Evolutionary conservation across 352 stramenopile species (phyloP).

Genomic region (Phytophthora brassicae): DNA sequence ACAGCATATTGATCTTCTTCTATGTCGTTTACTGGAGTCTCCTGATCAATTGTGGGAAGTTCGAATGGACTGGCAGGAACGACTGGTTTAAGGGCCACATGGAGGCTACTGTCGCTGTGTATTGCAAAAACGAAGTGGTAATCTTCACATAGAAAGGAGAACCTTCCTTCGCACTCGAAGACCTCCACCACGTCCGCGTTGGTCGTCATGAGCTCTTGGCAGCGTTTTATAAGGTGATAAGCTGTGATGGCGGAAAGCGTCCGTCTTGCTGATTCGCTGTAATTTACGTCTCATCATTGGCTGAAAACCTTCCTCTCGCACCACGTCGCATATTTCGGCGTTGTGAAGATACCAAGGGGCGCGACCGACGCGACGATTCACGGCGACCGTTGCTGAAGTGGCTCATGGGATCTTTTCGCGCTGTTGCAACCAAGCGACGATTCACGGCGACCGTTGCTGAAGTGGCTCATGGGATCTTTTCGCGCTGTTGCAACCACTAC

Average conservation of each 20-base stretch:
- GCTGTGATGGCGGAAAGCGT: slow-evolving; percentile 9
- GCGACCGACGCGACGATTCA: slow-evolving; percentile 20
- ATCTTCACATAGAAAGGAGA: slow-evolving; percentile 30
- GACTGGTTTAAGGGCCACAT: slow-evolving; percentile 27
- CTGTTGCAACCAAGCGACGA: slow-evolving; percentile 7
- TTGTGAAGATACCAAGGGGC: slow-evolving; percentile 20
- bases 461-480: slow-evolving; percentile 26
- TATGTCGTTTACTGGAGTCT: not conserved
- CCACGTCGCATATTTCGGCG: slow-evolving; percentile 13
- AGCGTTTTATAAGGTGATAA: too few relatives aligned
- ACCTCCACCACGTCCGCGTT: slow-evolving; percentile 24
- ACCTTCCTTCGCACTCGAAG: slow-evolving; percentile 43
- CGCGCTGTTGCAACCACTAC: not conserved
- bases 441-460: slow-evolving; percentile 24
- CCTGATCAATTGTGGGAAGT: not conserved
- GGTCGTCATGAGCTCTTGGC: slow-evolving; percentile 11
- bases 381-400: slow-evolving; percentile 22
- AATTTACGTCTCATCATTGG: slow-evolving; percentile 12
- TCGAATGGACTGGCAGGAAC: not conserved
- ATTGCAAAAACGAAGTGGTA: slow-evolving; percentile 41
- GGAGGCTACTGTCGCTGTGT: slow-evolving; percentile 38
- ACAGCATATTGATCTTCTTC: slow-evolving; percentile 11
- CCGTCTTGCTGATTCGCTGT: slow-evolving; percentile 1
- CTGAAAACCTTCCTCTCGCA: not conserved
- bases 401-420: slow-evolving; percentile 25